Conservation (phyloP, 495 filamentous ascomycete genomes). For the Jackrogersella multiformis region DNA sequence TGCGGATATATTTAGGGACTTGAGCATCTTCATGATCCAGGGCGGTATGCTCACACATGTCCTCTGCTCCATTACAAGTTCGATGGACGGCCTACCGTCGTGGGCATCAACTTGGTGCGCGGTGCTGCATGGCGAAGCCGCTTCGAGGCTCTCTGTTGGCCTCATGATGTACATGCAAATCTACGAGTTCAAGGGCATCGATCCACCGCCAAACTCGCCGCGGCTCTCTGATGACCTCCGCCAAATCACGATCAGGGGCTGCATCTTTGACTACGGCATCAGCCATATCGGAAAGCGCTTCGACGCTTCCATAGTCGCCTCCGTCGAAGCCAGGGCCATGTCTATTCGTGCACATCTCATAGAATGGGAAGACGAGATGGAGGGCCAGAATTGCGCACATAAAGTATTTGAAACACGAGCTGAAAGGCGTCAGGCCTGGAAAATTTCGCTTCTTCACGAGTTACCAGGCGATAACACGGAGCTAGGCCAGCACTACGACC, state of each 20-base stretch:
- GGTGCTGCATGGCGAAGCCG: not conserved
- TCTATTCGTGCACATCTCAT: not conserved
- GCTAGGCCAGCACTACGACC: conserved; percentile 12
- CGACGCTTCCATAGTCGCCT: not conserved
- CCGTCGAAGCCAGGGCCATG: not conserved
- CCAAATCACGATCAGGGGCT: conserved; percentile 8
- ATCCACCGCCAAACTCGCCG: not conserved
- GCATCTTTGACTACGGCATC: conserved; percentile 1
- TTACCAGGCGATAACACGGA: conserved; percentile 6
- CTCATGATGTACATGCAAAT: conserved; percentile 13
- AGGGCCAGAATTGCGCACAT: conserved; percentile 4
- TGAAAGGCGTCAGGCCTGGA: conserved; percentile 22
- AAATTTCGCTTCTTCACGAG: conserved; percentile 11
- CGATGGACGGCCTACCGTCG: conserved; percentile 18
- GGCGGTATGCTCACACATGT: conserved; percentile 16
- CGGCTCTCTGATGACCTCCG: conserved; percentile 10
- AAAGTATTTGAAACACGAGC: not conserved
- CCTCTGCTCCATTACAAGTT: conserved; percentile 6
- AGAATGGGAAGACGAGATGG: conserved; percentile 23
- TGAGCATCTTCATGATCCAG: conserved; percentile 11
- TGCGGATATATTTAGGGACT: conserved; percentile 14
- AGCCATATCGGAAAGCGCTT: conserved; percentile 5
- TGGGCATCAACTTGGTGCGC: conserved; percentile 16
- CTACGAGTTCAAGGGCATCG: not conserved
- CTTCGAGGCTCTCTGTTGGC: conserved; percentile 14